Evolutionary conservation across 106 monocot genomes (phyloP).

Genomic region (Xerophyta viscosa): DNA sequence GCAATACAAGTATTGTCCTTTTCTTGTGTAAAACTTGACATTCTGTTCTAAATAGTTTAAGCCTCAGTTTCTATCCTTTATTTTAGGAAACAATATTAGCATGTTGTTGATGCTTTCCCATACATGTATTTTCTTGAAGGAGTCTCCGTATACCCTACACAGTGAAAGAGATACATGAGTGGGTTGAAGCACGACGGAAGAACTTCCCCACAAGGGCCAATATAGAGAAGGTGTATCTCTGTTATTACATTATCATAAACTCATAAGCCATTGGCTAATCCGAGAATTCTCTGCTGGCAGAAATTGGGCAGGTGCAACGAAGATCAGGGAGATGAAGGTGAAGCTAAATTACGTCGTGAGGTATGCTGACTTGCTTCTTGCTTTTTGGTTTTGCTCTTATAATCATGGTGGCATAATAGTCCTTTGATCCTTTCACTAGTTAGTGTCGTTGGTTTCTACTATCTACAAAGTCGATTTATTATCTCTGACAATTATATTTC

Average conservation of each 20-base stretch:
- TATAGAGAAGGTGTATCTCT: conserved; percentile 33
- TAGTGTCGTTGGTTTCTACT: too few species aligned
- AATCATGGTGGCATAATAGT: not conserved
- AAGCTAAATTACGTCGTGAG: conserved; percentile 49
- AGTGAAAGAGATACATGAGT: conserved; percentile 56
- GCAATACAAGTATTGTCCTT: too few species aligned
- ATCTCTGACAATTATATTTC: too few species aligned
- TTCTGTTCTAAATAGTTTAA: not conserved
- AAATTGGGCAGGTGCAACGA: conserved; percentile 13
- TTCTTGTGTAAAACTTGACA: too few species aligned
- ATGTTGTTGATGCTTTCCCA: not conserved
- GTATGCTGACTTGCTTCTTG: conserved; percentile 22
- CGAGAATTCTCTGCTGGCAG: conserved; percentile 22
- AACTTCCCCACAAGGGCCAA: conserved; percentile 68
- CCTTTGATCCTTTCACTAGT: not conserved
- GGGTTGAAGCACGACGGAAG: conserved; percentile 81
- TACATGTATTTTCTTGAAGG: conserved; percentile 23
- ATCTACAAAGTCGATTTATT: too few species aligned
- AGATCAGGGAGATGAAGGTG: conserved; percentile 23
- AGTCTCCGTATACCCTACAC: conserved; percentile 26
- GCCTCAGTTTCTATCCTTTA: not conserved
- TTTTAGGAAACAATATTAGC: not conserved
- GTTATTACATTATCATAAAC: too few species aligned
- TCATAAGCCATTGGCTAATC: not conserved
- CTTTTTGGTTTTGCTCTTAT: not conserved